Percentiles rank a stretch among this genome's conserved stretches.
Evolutionary conservation across 768 basidiomycete species (phyloP).

Genomic region (Phaeotremella skinneri): DNA sequence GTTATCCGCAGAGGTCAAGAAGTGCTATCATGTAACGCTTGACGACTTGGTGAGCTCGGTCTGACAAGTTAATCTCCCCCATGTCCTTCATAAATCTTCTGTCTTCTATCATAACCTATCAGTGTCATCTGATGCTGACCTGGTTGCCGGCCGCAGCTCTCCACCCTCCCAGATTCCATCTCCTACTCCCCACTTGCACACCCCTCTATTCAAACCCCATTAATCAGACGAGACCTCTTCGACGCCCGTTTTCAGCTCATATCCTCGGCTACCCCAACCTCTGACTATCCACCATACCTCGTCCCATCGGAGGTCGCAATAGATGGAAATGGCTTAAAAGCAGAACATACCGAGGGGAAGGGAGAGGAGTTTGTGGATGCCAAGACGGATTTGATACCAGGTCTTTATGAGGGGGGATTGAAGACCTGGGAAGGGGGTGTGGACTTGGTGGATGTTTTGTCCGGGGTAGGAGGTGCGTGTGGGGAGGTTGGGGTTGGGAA

Average conservation of each 20-base stretch:
- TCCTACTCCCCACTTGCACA: slow-evolving; percentile 74
- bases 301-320: slow-evolving; percentile 41
- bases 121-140: not conserved
- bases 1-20: slow-evolving; percentile 46
- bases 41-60: slow-evolving; percentile 44
- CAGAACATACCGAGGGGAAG: slow-evolving; percentile 19
- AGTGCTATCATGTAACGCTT: slow-evolving; percentile 28
- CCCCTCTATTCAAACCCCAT: slow-evolving; percentile 53
- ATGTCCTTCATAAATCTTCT: not conserved
- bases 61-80: not conserved
- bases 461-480: slow-evolving; percentile 35
- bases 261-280: slow-evolving; percentile 53
- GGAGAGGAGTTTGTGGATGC: slow-evolving; percentile 68
- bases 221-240: slow-evolving; percentile 82
- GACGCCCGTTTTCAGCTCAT: slow-evolving; percentile 95
- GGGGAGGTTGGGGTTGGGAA: slow-evolving; percentile 36
- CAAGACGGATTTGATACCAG: slow-evolving; percentile 84
- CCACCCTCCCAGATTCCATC: slow-evolving; percentile 66
- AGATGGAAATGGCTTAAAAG: slow-evolving; percentile 3
- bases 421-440: slow-evolving; percentile 98
- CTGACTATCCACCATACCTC: not conserved
- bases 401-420: slow-evolving; percentile 90
- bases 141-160: slow-evolving; percentile 67
- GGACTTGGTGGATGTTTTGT: slow-evolving; percentile 69
- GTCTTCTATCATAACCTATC: not conserved